A percentile compares a stretch with the other conserved stretches of the same genome.
Conservation (phyloP, 1,139 yeast species). For the Lodderomyces oxycetoniae region DNA sequence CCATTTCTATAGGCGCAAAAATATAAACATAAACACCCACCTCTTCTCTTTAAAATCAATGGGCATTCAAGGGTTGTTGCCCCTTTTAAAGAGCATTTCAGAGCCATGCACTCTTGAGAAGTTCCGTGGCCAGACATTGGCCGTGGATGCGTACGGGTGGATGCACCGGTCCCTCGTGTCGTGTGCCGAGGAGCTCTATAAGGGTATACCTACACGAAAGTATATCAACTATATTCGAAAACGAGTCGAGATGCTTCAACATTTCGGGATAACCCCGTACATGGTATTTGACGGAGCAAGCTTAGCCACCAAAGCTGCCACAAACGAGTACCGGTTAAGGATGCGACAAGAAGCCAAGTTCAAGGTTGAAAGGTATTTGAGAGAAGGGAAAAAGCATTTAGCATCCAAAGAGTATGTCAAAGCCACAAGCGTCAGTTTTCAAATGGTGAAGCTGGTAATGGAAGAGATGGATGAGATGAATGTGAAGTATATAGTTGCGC, state of each 20-base stretch:
- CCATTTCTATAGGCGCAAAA: too few species aligned
- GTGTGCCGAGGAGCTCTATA: constrained; percentile 81
- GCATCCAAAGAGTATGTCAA: constrained; percentile 73
- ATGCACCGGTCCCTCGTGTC: constrained; percentile 79
- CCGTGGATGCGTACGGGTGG: constrained; percentile 97
- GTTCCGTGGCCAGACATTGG: constrained; percentile 73
- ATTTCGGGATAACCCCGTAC: constrained; percentile 73
- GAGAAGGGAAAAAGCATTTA: constrained; percentile 48
- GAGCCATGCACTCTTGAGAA: constrained; percentile 51
- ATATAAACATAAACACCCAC: too few species aligned
- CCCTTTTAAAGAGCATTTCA: constrained; percentile 69
- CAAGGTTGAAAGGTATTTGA: constrained; percentile 48
- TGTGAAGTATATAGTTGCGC: constrained; percentile 84
- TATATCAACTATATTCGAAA: constrained; percentile 59
- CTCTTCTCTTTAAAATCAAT: constrained; percentile 26
- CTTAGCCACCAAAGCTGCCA: constrained; percentile 71
- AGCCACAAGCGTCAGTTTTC: constrained; percentile 83
- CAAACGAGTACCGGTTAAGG: constrained; percentile 61
- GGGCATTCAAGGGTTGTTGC: constrained; percentile 81
- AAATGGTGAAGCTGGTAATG: constrained; percentile 85
- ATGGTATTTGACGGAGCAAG: constrained; percentile 93
- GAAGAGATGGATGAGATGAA: constrained; percentile 57
- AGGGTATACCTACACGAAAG: constrained; percentile 62
- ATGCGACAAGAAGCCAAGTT: constrained; percentile 54
- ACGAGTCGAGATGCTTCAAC: constrained; percentile 59